Evolutionary conservation across 2,329 filamentous ascomycete species (phyloP).

Genomic region (Colletotrichum sp.): DNA sequence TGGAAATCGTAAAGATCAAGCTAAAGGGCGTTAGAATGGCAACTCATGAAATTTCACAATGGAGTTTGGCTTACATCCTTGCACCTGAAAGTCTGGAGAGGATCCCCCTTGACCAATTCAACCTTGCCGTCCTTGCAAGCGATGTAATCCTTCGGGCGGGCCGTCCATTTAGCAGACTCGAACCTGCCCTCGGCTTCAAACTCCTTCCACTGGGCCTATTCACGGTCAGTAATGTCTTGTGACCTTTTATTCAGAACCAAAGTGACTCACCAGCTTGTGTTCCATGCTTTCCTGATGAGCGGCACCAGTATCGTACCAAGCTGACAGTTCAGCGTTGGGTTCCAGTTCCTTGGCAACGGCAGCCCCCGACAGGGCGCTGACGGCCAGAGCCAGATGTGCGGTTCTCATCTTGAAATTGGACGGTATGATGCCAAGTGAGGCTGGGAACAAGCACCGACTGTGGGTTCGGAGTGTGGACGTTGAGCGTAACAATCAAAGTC

Average conservation of each 20-base stretch:
- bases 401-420: background rate
- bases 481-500: background rate
- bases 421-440: background rate
- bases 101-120: conserved; percentile 41
- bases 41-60: background rate
- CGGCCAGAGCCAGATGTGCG: background rate
- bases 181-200: conserved; percentile 37
- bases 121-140: conserved; percentile 44
- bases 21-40: conserved; percentile 16
- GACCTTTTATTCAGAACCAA: accelerated
- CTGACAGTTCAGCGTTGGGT: conserved; percentile 16
- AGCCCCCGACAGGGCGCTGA: background rate
- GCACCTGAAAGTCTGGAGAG: conserved; percentile 47
- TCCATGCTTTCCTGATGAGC: conserved; percentile 23
- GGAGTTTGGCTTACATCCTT: conserved; percentile 31
- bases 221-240: background rate
- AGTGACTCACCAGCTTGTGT: conserved; percentile 17
- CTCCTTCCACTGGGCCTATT: conserved; percentile 33
- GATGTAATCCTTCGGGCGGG: conserved; percentile 20
- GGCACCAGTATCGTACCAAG: conserved; percentile 21
- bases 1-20: conserved; percentile 60
- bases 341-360: conserved; percentile 20
- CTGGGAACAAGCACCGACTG: background rate
- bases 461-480: background rate
- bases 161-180: conserved; percentile 36